Evolutionary conservation across 257 asterid species (phyloP).

Genomic region (Rubia yunnanensis): DNA sequence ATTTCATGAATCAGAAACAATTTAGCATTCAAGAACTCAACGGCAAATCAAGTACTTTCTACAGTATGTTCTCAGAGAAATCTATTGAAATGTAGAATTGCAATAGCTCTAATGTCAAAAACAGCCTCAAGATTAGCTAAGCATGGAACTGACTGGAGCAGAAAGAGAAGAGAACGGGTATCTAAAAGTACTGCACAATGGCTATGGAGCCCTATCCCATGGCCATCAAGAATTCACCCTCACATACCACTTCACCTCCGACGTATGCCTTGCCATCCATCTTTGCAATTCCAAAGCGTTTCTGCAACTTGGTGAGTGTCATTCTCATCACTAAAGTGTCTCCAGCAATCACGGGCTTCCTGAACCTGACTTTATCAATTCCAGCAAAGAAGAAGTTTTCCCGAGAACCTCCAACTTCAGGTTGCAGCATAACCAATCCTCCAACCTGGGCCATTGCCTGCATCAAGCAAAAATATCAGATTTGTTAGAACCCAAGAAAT

Average conservation of each 20-base stretch:
- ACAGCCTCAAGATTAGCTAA: neutral
- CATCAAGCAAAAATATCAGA: constrained; percentile 18
- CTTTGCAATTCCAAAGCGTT: constrained; percentile 82
- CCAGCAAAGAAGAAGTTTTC: constrained; percentile 85
- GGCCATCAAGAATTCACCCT: constrained; percentile 94
- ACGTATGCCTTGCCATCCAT: constrained; percentile 94
- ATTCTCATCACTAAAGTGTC: constrained; percentile 84
- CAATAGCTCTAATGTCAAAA: constrained; percentile 3
- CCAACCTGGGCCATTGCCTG: constrained; percentile 99
- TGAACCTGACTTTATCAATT: constrained; percentile 74
- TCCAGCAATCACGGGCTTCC: constrained; percentile 84
- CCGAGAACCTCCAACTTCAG: constrained; percentile 79
- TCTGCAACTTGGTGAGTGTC: constrained; percentile 74
- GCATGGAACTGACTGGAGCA: neutral
- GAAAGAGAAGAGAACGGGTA: neutral
- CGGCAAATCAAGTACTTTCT: neutral
- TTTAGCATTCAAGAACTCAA: neutral
- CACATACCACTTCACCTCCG: constrained; percentile 81
- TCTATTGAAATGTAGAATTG: neutral
- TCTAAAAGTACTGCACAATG: neutral
- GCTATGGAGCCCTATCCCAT: constrained; percentile 31
- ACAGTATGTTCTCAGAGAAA: too few relatives aligned
- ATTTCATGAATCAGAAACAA: neutral
- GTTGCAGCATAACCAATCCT: constrained; percentile 75
- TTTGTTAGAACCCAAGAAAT: constrained; percentile 5